Conservation (phyloP, 2,329 filamentous ascomycete species). For the Aspergillus transmontanensis region DNA sequence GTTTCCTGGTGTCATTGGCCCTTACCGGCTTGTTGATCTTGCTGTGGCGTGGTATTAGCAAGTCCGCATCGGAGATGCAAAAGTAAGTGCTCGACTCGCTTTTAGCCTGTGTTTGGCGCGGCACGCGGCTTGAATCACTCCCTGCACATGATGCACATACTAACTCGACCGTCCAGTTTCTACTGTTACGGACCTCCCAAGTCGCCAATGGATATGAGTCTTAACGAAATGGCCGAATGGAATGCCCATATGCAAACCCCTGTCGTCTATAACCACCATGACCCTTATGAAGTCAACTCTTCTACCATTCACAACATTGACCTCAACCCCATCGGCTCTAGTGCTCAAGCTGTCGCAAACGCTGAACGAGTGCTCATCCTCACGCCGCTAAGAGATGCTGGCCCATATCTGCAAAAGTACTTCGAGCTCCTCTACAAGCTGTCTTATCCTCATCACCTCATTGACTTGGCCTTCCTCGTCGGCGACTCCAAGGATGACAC, state of each 20-base stretch:
- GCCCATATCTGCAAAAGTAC: constrained; percentile 79
- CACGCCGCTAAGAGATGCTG: constrained; percentile 89
- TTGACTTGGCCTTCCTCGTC: constrained; percentile 92
- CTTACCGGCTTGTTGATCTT: constrained; percentile 72
- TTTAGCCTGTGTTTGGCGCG: not conserved
- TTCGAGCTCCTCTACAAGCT: constrained; percentile 90
- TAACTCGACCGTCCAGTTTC: constrained; percentile 62
- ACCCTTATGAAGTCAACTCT: constrained; percentile 80
- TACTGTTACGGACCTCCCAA: constrained; percentile 96
- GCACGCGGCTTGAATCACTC: not conserved
- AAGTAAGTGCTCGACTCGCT: constrained; percentile 60
- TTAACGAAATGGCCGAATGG: constrained; percentile 90
- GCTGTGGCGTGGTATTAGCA: constrained; percentile 84
- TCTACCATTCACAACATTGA: constrained; percentile 77
- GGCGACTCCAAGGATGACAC: constrained; percentile 92
- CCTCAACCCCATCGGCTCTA: constrained; percentile 82
- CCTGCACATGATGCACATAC: constrained; percentile 4
- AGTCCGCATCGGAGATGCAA: constrained; percentile 83
- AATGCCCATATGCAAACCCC: constrained; percentile 85
- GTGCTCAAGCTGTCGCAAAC: constrained; percentile 74
- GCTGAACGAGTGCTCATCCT: constrained; percentile 88
- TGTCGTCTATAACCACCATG: constrained; percentile 94
- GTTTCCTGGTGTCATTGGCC: constrained; percentile 74
- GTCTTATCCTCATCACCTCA: constrained; percentile 91
- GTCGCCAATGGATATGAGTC: constrained; percentile 92